Base-by-base conservation (phyloP, 441 rosid genomes). In the Sinapis alba region DNA sequence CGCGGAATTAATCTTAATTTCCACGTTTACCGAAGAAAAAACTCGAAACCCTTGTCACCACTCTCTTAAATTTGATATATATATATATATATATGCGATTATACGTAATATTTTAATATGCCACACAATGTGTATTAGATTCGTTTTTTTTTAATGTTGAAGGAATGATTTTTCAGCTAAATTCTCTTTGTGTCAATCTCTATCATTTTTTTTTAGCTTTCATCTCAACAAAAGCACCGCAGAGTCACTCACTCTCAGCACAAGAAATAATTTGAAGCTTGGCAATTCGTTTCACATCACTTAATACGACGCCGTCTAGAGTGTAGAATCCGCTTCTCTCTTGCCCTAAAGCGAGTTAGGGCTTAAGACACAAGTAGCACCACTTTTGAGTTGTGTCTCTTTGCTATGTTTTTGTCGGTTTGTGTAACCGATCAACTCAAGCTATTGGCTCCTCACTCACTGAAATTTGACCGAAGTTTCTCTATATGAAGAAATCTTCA, bases 401-500 rank as follows among this genome's bases (percentile, higher is more conserved):
- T 78, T 68, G 78, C 61, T 72, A 62, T 78, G 50, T 43, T 61
- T 45, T 78, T 78, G 81, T 78, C 78, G 60, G 73, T 41, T 72
- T 72, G 70, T 73, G 81, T 78, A 78, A 78, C 78, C 74, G 81
- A 78, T 78, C 74, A 72, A 67, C 74, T 68, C 78, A 68, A 72
- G 77, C 74, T 68, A 78, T 78, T 78, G 78, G 74, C 70, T 78
- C 62, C 60, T 67, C 64, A 72, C 41, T 13, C 62, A 51, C 74
- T 72, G 65, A 72, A 71, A 50, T 63, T 72, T 72, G 26, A 65
- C 63, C 34, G 36, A 26, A 15, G 5, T 38, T 64, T 70, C n/a
- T n/a, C n/a, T n/a, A n/a, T n/a, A n/a, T n/a, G n/a, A n/a, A n/a
- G n/a, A n/a, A n/a, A 60, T 71, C 73, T 34, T 38, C 68, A 60